phyloP scores from a whole-genome alignment of 768 basidiomycete genomes.

The Galerina sulciceps region DNA sequence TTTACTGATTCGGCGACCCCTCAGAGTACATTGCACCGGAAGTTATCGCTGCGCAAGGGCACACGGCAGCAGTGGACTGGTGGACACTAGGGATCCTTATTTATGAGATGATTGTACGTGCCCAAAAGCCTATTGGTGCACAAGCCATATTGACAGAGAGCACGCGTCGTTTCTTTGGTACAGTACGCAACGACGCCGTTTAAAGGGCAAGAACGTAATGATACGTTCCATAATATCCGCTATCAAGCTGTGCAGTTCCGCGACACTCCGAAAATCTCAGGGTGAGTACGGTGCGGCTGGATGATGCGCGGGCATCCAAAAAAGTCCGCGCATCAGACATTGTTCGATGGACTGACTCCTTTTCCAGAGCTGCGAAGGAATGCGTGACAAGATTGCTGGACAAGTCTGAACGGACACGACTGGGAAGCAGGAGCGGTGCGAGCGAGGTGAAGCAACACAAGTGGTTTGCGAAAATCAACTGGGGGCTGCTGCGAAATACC shows the following conservation, averaged over 20 bases:
- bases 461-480: constrained; percentile 96
- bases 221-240: constrained; percentile 96
- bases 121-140: constrained; percentile 31
- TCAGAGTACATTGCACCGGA: constrained; percentile 99
- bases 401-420: constrained; percentile 87
- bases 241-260: constrained; percentile 85
- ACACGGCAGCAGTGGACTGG: constrained; percentile 99
- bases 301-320: constrained; percentile 34
- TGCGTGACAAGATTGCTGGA: constrained; percentile 84
- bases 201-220: constrained; percentile 93
- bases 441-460: constrained; percentile 99
- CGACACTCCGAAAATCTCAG: constrained; percentile 74
- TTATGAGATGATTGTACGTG: constrained; percentile 96
- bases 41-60: constrained; percentile 95
- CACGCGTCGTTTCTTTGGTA: constrained; percentile 21
- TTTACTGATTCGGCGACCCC: constrained; percentile 17
- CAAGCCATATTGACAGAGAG: constrained; percentile 38
- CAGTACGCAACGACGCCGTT: constrained; percentile 99
- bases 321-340: constrained; percentile 26
- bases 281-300: constrained; percentile 29
- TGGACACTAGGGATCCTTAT: constrained; percentile 98
- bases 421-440: constrained; percentile 93
- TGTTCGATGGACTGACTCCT: constrained; percentile 22
- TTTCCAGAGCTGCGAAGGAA: constrained; percentile 83
- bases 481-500: constrained; percentile 92